phyloP scores from a whole-genome alignment of 1,284 basidiomycete species.

The Malassezia caprae region DNA sequence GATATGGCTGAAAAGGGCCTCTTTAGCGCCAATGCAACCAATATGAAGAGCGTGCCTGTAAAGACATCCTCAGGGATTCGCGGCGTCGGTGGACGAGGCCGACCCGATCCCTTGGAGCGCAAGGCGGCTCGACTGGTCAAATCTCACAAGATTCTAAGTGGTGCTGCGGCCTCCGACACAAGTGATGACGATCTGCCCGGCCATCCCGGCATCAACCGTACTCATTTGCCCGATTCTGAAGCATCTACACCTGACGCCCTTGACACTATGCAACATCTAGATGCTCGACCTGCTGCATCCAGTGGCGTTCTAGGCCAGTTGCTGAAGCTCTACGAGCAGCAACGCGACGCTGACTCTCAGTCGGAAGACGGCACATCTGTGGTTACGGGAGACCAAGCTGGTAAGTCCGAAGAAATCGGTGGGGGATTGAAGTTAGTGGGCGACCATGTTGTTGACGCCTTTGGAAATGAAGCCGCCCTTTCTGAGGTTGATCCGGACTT shows the following conservation, averaged over 20 bases:
- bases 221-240: conserved; percentile 33
- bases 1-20: conserved; percentile 22
- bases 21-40: conserved; percentile 29
- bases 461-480: conserved; percentile 8
- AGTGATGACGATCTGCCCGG: conserved; percentile 23
- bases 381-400: not conserved
- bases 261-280: conserved; percentile 36
- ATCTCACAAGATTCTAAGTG: conserved; percentile 31
- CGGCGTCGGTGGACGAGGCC: conserved; percentile 27
- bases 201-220: conserved; percentile 22
- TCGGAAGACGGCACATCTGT: not conserved
- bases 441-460: conserved; percentile 1
- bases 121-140: conserved; percentile 37
- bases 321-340: conserved; percentile 39
- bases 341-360: not conserved
- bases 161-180: not conserved
- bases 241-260: conserved; percentile 36
- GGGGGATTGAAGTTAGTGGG: conserved; percentile 3
- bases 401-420: not conserved
- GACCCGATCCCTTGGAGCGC: conserved; percentile 37
- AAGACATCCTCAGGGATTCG: conserved; percentile 40
- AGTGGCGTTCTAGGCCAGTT: conserved; percentile 45
- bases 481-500: not conserved
- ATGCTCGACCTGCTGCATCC: conserved; percentile 31
- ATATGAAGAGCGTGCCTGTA: conserved; percentile 43